Base-by-base conservation (phyloP, 495 filamentous ascomycete species). In the Astrothelium subdiscretum region DNA sequence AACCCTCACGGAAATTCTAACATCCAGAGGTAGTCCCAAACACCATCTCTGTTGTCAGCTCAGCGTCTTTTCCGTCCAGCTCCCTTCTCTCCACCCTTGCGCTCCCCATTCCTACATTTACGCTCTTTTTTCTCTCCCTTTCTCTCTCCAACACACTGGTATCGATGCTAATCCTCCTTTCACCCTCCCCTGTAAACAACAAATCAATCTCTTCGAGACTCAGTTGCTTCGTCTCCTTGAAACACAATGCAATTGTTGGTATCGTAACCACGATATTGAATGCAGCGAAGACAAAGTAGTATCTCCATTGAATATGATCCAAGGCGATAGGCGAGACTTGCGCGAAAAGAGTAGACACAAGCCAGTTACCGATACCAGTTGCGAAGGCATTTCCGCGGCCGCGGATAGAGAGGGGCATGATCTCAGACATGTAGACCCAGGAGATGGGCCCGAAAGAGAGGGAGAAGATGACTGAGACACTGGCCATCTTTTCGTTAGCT, bases 121-220 rank as follows among this genome's bases (percentile, higher is more conserved):
- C 62, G 59, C 22, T 70, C 71, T 20, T 77, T 71, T 35, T 77
- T 78, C 57, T 80, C 80, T 52, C 73, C 54, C 26, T 64, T 18
- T 26, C 27, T 29, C 31, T 42, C 24, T 40, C 48, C 8, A 54
- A 20, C 12, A 2, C 24, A 29, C 24, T 24, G 8, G 0, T 8
- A 20, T 54, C 48, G 20, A 54, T 24, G 15, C 48, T 54, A 24
- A 54, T 54, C 24, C 43, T 48, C 22, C 48, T 54, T 54, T 6
- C 22, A 2, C 24, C 75, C 1, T 77, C 67, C 51, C 77, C 77
- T 0, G 77, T 81, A 69, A 84, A 82, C 32, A 83, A 66, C 20
- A 80, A 57, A 72, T 85, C 81, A 62, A 83, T 83, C 60, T 82
- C 80, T 62, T 85, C 82, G 1, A 85, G 68, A 0, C 75, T 75